Evolutionary conservation across 345 rosid genomes (phyloP), one percentile per base, ranked within the genome.

Genomic region (Reutealis trisperma): DNA sequence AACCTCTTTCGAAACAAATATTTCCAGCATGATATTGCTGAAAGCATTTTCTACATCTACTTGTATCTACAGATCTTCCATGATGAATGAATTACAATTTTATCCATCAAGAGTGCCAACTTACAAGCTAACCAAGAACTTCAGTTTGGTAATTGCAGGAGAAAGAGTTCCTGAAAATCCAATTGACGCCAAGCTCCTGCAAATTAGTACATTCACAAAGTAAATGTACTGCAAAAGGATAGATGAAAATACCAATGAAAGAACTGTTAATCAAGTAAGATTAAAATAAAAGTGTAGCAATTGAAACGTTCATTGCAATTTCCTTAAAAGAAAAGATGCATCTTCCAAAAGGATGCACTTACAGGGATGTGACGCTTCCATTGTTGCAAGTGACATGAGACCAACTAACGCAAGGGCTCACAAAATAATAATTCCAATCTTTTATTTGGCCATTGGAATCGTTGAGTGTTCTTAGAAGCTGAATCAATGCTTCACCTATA

Each of bases 351-450:
- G 30, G 42, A 73, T 75, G 81, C 60, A 85, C 95, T 86, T 87
- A 95, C 97, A 95, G 75, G 79, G 90, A 86, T 51, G 85, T 77
- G 73, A 93, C 98, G 82, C 84, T 82, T 71, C 87, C 92, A 79
- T 86, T 85, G 80, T 87, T 86, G 75, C 98, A 95, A 58, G 86
- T 88, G 82, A 95, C 85, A 82, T 87, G 85, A 66, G 91, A 88
- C 99, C 99, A 95, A 73, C 98, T 89, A 81, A 68, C 83, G 90
- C 99, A 95, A 51, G 99, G 96, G 88, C 92, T 95, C 76, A 90
- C 93, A 11, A 90, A 70, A 89, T 67, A 2, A 15, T 81, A 47
- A 75, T 89, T 81, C 99, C 98, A 95, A 75, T 91, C 85, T 16
- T 67, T 86, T 52, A 89, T 82, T 66, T 19, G 87, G 24, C 73